phyloP scores from a whole-genome alignment of 495 filamentous ascomycete genomes.

The Usnea hakonensis region DNA sequence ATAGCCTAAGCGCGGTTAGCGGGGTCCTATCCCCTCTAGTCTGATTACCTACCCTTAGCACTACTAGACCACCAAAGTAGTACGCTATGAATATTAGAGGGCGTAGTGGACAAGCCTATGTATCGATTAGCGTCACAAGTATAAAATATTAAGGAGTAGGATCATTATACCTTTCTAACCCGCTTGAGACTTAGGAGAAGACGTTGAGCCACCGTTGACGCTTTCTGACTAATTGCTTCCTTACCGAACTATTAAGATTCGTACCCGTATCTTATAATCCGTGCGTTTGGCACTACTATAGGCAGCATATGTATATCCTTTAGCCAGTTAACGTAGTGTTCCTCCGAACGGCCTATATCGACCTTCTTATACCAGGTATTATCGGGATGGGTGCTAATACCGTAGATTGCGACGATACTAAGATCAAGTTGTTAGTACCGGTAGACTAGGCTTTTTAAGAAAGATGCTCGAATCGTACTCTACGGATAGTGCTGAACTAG shows the following conservation, averaged over 20 bases:
- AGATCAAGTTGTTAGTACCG: neutral
- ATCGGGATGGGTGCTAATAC: constrained; percentile 24
- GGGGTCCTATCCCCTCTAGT: neutral
- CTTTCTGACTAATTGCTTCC: constrained; percentile 16
- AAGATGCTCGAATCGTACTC: no score
- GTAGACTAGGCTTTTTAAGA: neutral
- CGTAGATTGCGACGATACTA: constrained; percentile 25
- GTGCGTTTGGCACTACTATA: constrained; percentile 15
- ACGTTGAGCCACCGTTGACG: constrained; percentile 7
- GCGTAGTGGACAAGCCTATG: neutral
- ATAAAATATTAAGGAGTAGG: neutral
- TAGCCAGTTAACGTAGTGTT: constrained; percentile 24
- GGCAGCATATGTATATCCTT: constrained; percentile 18
- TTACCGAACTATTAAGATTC: constrained; percentile 18
- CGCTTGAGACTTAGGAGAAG: neutral
- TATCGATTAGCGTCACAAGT: neutral
- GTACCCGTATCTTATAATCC: constrained; percentile 27
- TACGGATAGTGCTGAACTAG: no score
- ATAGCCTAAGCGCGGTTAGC: neutral
- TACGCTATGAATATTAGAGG: neutral
- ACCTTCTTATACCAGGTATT: constrained; percentile 25
- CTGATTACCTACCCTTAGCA: neutral
- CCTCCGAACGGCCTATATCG: constrained; percentile 6
- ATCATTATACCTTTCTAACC: neutral
- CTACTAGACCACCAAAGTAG: neutral